Conservation (phyloP, 139 green algal species). For the Volvox africanus region DNA sequence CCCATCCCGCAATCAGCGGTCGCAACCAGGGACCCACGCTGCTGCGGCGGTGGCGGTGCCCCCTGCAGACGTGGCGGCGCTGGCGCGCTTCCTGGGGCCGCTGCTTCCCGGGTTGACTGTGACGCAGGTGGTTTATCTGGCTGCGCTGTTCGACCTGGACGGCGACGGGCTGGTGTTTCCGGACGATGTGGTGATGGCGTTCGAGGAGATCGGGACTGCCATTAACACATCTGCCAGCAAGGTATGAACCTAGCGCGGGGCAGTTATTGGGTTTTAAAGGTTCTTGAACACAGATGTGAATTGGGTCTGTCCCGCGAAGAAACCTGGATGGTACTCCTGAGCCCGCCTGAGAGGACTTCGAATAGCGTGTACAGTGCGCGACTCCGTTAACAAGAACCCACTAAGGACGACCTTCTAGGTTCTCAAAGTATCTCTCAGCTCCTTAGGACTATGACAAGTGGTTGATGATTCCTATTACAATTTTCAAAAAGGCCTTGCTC, state of each 20-base stretch:
- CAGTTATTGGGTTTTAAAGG: too few relatives aligned
- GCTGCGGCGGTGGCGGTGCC: not conserved
- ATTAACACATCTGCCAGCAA: conserved; percentile 53
- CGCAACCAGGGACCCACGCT: not conserved
- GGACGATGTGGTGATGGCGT: conserved; percentile 60
- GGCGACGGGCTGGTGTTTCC: conserved; percentile 49
- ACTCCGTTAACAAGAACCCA: too few relatives aligned
- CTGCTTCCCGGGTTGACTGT: conserved; percentile 23
- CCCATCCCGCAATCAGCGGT: not conserved
- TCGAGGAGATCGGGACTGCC: conserved; percentile 61
- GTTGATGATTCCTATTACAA: too few relatives aligned
- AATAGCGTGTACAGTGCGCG: too few relatives aligned
- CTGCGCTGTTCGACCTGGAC: conserved; percentile 53
- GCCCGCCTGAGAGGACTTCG: too few relatives aligned
- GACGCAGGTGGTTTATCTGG: conserved; percentile 35
- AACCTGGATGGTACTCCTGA: too few relatives aligned
- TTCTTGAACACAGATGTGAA: too few relatives aligned
- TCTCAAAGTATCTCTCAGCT: too few relatives aligned
- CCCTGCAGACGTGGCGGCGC: not conserved
- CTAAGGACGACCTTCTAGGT: too few relatives aligned
- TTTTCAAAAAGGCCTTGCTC: too few relatives aligned
- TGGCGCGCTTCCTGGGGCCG: conserved; percentile 28
- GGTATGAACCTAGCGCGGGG: conserved; percentile 5
- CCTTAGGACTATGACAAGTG: too few relatives aligned
- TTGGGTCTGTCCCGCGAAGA: too few relatives aligned